Conservation (phyloP, 139 green algal genomes). For the Pycnococcus provasolii region DNA sequence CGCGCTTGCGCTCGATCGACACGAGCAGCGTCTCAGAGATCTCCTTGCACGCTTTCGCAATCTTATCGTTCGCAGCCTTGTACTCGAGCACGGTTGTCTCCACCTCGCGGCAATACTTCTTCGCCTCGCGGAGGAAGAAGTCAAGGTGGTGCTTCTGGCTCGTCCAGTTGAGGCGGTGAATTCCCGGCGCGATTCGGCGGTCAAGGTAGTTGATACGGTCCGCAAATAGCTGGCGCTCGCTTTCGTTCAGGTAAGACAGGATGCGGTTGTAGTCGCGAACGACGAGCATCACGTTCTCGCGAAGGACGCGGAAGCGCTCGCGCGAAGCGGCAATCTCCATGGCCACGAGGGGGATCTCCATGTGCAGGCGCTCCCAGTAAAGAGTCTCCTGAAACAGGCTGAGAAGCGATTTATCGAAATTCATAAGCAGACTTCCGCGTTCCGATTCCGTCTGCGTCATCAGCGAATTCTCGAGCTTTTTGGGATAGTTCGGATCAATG, state of each 20-base stretch:
- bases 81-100: conserved; percentile 57
- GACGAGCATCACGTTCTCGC: conserved; percentile 41
- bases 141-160: conserved; percentile 54
- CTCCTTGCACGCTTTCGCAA: conserved; percentile 46
- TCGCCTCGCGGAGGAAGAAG: conserved; percentile 61
- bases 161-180: conserved; percentile 64
- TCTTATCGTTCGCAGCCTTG: conserved; percentile 47
- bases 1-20: conserved; percentile 68
- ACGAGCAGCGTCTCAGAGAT: conserved; percentile 60
- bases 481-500: conserved; percentile 27
- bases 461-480: conserved; percentile 55
- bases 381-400: conserved; percentile 48
- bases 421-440: conserved; percentile 57
- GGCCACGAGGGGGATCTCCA: conserved; percentile 64
- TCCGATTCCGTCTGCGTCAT: conserved; percentile 7
- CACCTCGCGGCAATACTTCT: conserved; percentile 56
- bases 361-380: conserved; percentile 71
- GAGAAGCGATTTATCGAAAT: conserved; percentile 66
- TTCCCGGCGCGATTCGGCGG: conserved; percentile 65
- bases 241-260: not conserved
- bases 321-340: conserved; percentile 73
- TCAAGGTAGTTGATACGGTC: conserved; percentile 76
- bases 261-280: conserved; percentile 54
- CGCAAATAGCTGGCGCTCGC: conserved; percentile 45
- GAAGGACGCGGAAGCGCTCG: conserved; percentile 68